Evolutionary conservation across 2,329 filamentous ascomycete species (phyloP).

Genomic region (Atkinsonella hypoxylon): DNA sequence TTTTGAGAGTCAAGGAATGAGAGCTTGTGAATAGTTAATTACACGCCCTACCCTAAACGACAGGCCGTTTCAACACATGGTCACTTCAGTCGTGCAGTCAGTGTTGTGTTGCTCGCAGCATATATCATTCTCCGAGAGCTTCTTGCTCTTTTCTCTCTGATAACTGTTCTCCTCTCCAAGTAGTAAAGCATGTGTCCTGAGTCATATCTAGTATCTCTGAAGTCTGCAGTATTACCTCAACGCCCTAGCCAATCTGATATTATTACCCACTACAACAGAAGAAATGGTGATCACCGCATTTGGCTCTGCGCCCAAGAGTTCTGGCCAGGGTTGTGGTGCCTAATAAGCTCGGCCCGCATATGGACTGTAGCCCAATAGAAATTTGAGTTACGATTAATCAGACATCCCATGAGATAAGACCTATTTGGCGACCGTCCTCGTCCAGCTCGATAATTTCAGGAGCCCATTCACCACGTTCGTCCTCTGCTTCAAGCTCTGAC

Average conservation of each 20-base stretch:
- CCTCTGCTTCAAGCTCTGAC: conserved; percentile 40
- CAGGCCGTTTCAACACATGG: no score
- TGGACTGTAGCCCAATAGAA: neutral
- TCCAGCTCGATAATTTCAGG: conserved; percentile 42
- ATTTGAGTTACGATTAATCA: neutral
- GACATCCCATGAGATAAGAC: conserved; percentile 37
- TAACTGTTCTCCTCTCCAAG: neutral
- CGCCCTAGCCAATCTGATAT: neutral
- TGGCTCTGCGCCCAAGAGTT: no score
- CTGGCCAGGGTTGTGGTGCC: no score
- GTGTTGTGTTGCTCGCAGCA: no score
- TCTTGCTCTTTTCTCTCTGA: neutral
- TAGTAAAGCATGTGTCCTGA: neutral
- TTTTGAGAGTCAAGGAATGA: no score
- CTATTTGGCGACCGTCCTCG: conserved; percentile 37
- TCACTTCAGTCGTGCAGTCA: no score
- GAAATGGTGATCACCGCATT: no score
- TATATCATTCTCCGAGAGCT: neutral
- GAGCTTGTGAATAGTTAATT: no score
- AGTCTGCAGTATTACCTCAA: neutral
- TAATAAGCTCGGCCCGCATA: no score
- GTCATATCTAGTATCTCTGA: neutral
- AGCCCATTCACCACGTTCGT: conserved; percentile 40
- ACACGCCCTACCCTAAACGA: no score
- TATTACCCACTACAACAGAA: neutral